These are phyloP conservation scores for Xylaria sp. DNA, from an alignment of 2,329 filamentous ascomycete species.

Conservation along the genomic window DNA sequence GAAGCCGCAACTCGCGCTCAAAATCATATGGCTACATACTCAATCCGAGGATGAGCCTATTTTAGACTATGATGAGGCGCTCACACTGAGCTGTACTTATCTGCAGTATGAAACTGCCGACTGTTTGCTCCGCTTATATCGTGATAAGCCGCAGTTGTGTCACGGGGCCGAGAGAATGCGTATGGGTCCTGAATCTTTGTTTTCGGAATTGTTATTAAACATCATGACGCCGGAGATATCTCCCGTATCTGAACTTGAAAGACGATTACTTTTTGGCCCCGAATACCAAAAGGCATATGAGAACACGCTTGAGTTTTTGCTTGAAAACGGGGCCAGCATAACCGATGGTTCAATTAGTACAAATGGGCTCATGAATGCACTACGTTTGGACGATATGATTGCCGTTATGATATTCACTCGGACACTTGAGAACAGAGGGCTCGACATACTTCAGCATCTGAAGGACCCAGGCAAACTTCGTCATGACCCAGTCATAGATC, in stretches of 20 bases:
- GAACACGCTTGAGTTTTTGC: not conserved
- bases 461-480: not conserved
- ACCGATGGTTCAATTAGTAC: not conserved
- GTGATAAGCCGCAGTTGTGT: not conserved
- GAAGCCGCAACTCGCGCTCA: constrained; percentile 9
- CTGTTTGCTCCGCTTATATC: not conserved
- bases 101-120: constrained; percentile 7
- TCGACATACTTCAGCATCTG: not conserved
- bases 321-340: not conserved
- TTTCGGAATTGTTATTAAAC: not conserved
- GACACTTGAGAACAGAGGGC: not conserved
- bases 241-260: not conserved
- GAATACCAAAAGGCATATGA: not conserved
- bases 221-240: not conserved
- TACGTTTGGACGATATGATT: not conserved
- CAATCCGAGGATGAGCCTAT: constrained; percentile 10
- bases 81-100: constrained; percentile 12
- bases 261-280: not conserved
- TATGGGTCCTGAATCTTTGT: not conserved
- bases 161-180: not conserved
- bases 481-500: not conserved
- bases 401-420: not conserved
- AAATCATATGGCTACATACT: constrained; percentile 3
- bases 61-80: constrained; percentile 10
- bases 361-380: not conserved